Base-by-base conservation (phyloP, 1,139 yeast species). In the Blastobotrys aristatus region DNA sequence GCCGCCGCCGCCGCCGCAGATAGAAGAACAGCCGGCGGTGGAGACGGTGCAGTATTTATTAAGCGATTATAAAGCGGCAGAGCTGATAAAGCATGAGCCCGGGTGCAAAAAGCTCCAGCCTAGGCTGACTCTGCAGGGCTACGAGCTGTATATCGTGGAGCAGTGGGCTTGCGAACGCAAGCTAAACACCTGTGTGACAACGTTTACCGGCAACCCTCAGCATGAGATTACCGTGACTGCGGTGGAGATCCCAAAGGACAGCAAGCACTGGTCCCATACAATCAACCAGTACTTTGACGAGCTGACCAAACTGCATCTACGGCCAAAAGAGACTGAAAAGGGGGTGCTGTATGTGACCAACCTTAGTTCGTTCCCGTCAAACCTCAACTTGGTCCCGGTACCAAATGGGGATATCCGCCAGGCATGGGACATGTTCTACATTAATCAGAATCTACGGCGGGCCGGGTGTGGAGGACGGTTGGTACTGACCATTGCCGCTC, bases 81-180 rank as follows among this genome's bases (percentile, higher is more conserved):
- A 48, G 17, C 33, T 51, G n/a, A 43, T 55, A 13, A 33, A 41
- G 3, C 39, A 40, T 11, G 60, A 57, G 36, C 50, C 52, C 0
- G 52, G 53, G 7, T 54, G 56, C 31, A 27, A 39, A 14, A 24
- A 6, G 8, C 27, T 6, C 27, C 27, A 24, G 27, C 5, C 27
- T 10, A 24, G 27, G 8, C 41, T 56, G n/a, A 50, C 55, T 13
- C 49, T 67, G 7, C 45, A 50, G 1, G 97, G 97, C 0, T 87
- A 84, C 62, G 97, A 92, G 63, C 76, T 86, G 24, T 92, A 92
- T 60, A 72, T 92, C 42, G 95, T 90, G 11, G 97, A 92, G 62
- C 97, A 90, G 65, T 92, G 98, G 97, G 83, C 86, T 2, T 75
- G 84, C 37, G 82, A 81, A 49, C 71, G 97, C 35, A 74, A 76